phyloP scores from a whole-genome alignment of 305 asterid species.

The Coffea humblotiana region DNA sequence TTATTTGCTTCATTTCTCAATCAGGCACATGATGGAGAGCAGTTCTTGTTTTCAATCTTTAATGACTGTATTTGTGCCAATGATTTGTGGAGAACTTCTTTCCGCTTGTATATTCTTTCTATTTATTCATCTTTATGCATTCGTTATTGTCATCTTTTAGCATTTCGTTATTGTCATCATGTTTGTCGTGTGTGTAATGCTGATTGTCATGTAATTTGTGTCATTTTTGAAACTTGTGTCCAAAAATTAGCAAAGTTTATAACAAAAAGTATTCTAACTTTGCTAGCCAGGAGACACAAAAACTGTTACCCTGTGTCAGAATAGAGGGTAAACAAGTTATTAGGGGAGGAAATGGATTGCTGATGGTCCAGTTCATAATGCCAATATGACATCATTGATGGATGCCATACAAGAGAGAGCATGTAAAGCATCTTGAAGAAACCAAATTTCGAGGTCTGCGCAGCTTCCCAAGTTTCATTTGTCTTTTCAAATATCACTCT shows the following conservation, averaged over 20 bases:
- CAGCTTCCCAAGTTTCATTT: slow-evolving; percentile 18
- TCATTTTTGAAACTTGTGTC: not conserved
- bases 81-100: not conserved
- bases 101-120: not conserved
- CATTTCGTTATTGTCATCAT: not conserved
- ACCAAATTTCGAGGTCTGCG: slow-evolving; percentile 52
- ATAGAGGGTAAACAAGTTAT: slow-evolving; percentile 75
- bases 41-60: not conserved
- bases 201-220: not conserved
- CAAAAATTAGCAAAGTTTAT: not conserved
- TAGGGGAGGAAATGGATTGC: slow-evolving; percentile 83
- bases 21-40: not conserved
- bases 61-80: not conserved
- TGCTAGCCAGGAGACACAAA: slow-evolving; percentile 92
- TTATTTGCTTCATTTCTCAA: not conserved
- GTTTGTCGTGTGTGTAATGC: not conserved
- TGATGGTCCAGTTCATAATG: slow-evolving; percentile 58
- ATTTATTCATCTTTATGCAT: not conserved
- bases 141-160: not conserved
- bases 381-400: slow-evolving; percentile 48
- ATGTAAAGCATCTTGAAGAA: slow-evolving; percentile 59
- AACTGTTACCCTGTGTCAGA: slow-evolving; percentile 74
- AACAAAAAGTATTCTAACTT: slow-evolving; percentile 26
- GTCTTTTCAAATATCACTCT: slow-evolving; percentile 19
- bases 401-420: slow-evolving; percentile 45